A percentile compares a stretch with the other conserved stretches of the same genome.
These are phyloP conservation scores for Funneliformis mosseae DNA, from an alignment of 192 early-diverging fungal genomes.

Conservation along the genomic window DNA sequence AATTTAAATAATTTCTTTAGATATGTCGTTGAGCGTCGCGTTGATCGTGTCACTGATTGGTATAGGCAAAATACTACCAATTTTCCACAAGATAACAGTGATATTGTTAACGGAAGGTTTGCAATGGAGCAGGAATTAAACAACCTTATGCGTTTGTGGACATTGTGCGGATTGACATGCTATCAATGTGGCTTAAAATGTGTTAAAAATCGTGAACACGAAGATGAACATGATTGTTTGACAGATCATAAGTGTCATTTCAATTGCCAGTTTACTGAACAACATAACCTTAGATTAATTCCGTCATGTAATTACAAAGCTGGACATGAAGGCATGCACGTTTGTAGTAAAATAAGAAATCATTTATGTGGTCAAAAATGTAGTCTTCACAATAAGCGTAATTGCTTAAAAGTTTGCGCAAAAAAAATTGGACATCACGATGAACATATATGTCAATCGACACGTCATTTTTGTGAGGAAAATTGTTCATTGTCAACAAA, in stretches of 20 bases:
- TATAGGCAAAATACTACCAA: slow-evolving; percentile 22
- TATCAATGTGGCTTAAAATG: slow-evolving; percentile 20
- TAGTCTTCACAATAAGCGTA: not conserved
- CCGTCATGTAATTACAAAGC: slow-evolving; percentile 31
- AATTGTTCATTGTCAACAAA: slow-evolving; percentile 24
- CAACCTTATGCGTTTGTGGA: slow-evolving; percentile 9
- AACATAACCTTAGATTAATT: slow-evolving; percentile 12
- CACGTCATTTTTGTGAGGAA: slow-evolving; percentile 31
- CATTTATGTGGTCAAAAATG: slow-evolving; percentile 16
- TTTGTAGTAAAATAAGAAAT: not conserved
- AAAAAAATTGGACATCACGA: slow-evolving; percentile 31
- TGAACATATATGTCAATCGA: slow-evolving; percentile 28
- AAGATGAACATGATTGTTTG: slow-evolving; percentile 33
- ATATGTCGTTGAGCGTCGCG: slow-evolving; percentile 22
- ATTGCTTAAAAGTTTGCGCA: slow-evolving; percentile 30
- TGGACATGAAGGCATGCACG: slow-evolving; percentile 21
- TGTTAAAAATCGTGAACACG: slow-evolving; percentile 25
- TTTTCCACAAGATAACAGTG: slow-evolving; percentile 31
- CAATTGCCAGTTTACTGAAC: slow-evolving; percentile 7
- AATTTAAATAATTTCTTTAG: slow-evolving; percentile 9
- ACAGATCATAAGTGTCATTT: slow-evolving; percentile 35
- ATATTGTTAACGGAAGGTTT: slow-evolving; percentile 13
- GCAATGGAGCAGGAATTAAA: slow-evolving; percentile 21
- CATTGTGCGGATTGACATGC: slow-evolving; percentile 26
- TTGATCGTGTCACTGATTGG: slow-evolving; percentile 26